Evolutionary conservation across 106 monocot species (phyloP), one percentile per base, ranked within the genome.

Genomic region (Hemerocallis citrina): DNA sequence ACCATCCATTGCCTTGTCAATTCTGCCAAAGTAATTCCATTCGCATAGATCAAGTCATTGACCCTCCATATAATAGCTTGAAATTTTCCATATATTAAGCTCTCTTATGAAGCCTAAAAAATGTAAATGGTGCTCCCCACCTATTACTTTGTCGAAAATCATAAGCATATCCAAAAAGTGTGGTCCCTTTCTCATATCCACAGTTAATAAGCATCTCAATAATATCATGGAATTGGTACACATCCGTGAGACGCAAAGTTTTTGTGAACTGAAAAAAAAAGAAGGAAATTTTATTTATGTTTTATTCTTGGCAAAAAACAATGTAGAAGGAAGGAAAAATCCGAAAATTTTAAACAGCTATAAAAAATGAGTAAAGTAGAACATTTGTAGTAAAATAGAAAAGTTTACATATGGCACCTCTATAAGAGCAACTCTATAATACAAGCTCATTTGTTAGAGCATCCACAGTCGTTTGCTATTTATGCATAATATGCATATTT

Each of bases 111-210:
- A 29, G 21, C 17, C 7, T 32, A 15, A 16, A 29, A 55, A 55
- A 57, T 57, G 29, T 33, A 10, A 55, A 29, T 30, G 34, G 47
- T 47, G 24, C n/a, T n/a, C 61, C 48, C 48, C 64, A 89, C 93
- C 93, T 79, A 65, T 68, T 85, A 70, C 89, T 94, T 74, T 94
- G 93, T 16, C 93, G 93, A 52, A 94, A 94, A 56, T 94, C 93
- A 62, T 94, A 94, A 68, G 82, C 85, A 80, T 75, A 94, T 63
- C 93, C 93, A 78, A 94, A 94, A 9, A 89, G 72, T 61, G 93
- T 94, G 36, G 79, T 85, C 60, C 93, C 93, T 78, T 94, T 81
- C 64, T 83, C 64, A 51, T 89, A 94, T 50, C 93, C 93, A 63
- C 89, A 89, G 61, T 64, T 67, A 69, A 75, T 59, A 15, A 94